Evolutionary conservation across 805 yeast species (phyloP).

Genomic region (Saturnispora ahearnii): DNA sequence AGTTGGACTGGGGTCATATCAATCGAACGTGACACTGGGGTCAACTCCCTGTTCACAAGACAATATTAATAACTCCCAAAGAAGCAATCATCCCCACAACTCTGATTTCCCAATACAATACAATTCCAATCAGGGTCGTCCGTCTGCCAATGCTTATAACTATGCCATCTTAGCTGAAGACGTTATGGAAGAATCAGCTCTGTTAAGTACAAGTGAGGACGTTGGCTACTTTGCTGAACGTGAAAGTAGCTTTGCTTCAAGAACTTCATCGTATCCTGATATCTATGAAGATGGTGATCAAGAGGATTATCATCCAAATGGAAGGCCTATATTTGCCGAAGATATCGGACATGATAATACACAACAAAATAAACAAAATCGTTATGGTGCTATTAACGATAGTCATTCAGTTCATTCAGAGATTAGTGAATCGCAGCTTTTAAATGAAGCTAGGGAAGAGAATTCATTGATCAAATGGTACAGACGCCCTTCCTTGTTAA

Average conservation of each 20-base stretch:
- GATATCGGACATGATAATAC: background rate
- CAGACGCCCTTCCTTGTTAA: slow-evolving; percentile 46
- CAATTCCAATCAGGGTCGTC: background rate
- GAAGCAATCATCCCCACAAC: background rate
- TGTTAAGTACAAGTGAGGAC: slow-evolving; percentile 17
- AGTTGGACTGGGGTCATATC: background rate
- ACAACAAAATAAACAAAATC: background rate
- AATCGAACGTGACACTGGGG: background rate
- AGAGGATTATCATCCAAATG: slow-evolving; percentile 14
- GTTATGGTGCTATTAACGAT: background rate
- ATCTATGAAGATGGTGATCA: slow-evolving; percentile 19
- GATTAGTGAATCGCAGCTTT: slow-evolving; percentile 9
- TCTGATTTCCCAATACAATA: slow-evolving; percentile 2
- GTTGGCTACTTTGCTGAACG: slow-evolving; percentile 22
- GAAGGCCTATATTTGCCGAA: background rate
- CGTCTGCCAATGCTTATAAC: slow-evolving; percentile 3
- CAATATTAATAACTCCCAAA: background rate
- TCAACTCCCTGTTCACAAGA: background rate
- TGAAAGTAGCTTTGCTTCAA: slow-evolving; percentile 6
- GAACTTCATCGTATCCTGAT: background rate
- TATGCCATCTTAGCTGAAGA: slow-evolving; percentile 18
- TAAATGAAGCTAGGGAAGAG: slow-evolving; percentile 11
- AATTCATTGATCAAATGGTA: slow-evolving; percentile 36
- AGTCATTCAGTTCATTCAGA: slow-evolving; percentile 3
- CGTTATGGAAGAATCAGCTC: slow-evolving; percentile 34